Base-by-base conservation (phyloP, 176 grass and related monocot species). In the Alopecurus myosuroides region DNA sequence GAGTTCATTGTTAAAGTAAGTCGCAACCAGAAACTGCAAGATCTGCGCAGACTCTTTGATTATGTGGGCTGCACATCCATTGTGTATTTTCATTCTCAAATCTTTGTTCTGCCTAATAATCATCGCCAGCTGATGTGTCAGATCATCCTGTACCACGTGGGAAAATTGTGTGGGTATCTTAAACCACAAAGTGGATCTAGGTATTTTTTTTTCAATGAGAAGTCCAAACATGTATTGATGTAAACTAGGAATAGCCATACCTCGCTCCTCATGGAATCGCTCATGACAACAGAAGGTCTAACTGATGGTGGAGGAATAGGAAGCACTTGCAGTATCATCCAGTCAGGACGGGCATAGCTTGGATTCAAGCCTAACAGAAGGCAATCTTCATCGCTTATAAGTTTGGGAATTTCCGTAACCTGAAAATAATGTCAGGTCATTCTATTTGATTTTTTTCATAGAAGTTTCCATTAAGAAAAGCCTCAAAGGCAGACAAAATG, bases 301-400 rank as follows among this genome's bases (percentile, higher is more conserved):
- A 97, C 94, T 76, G 94, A 92, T 82, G 94, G 94, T 42, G 94
- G 94, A 64, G 94, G 94, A 81, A 97, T 92, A 25, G 94, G 94
- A 84, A 97, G 91, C 46, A 97, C 94, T 94, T 97, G 94, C 48
- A 97, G 60, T 86, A 94, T 94, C 94, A 97, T 97, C 94, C 94
- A 97, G 77, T 97, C 94, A 25, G 94, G 94, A 39, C 94, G 94
- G 23, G 92, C 94, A 87, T 80, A 97, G 55, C 92, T 94, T 33
- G 94, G 89, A 79, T 92, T 90, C 68, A 97, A 41, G 36, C 94
- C 94, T 78, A 97, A 85, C 30, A 92, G 69, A 65, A 97, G 77
- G 60, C 94, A 97, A 82, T 97, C 94, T 44, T 94, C 94, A 9
- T 94, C 94, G 22, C 92, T 94, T 88, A 97, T 94, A 48, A 92